Conservation (phyloP, 805 yeast species). For the Spathaspora girioi region DNA sequence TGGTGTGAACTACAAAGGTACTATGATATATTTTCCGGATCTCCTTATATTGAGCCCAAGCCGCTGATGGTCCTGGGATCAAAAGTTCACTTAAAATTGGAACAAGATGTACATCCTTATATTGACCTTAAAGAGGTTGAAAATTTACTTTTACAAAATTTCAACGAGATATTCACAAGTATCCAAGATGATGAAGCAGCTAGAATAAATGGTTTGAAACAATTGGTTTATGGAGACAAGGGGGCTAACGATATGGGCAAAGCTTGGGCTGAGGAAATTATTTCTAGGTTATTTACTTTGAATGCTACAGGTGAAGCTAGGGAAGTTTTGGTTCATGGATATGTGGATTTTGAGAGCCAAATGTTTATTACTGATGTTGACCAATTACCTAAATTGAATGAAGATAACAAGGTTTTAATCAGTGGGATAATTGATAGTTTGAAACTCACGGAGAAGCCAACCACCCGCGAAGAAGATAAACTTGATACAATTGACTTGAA, state of each 20-base stretch:
- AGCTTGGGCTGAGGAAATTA: slow-evolving; percentile 41
- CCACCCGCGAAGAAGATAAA: slow-evolving; percentile 3
- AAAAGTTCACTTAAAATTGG: slow-evolving; percentile 45
- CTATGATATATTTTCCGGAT: slow-evolving; percentile 49
- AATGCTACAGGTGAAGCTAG: slow-evolving; percentile 52
- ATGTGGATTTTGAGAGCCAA: slow-evolving; percentile 30
- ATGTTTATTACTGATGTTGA: slow-evolving; percentile 9
- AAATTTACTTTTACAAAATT: background rate
- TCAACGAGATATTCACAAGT: slow-evolving; percentile 3
- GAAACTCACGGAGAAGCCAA: slow-evolving; percentile 5
- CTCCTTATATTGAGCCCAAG: slow-evolving; percentile 24
- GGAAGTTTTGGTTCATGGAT: slow-evolving; percentile 58
- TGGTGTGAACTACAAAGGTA: slow-evolving; percentile 69
- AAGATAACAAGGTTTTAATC: slow-evolving; percentile 33
- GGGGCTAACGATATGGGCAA: slow-evolving; percentile 13
- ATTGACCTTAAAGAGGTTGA: slow-evolving; percentile 13
- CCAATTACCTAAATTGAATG: background rate
- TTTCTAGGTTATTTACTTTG: slow-evolving; percentile 36
- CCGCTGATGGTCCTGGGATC: slow-evolving; percentile 46
- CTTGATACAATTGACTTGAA: slow-evolving; percentile 20
- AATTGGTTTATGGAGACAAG: slow-evolving; percentile 12
- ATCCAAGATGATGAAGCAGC: background rate
- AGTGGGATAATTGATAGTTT: slow-evolving; percentile 66
- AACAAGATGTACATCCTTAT: slow-evolving; percentile 42
- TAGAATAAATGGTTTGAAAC: background rate